Conservation (phyloP, 805 yeast species). For the Nakazawaea holstii region DNA sequence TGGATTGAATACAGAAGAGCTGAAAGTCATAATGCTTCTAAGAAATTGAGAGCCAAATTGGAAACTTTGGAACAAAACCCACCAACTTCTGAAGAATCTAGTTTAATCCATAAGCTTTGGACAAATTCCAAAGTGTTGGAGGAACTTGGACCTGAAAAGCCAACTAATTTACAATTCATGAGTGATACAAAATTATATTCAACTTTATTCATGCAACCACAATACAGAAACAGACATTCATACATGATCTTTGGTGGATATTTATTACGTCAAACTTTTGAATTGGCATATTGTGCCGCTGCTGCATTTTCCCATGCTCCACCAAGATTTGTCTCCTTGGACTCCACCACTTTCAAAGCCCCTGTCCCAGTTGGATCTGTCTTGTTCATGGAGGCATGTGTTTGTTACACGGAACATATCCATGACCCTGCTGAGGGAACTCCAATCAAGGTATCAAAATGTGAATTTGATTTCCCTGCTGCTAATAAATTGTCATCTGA, state of each 20-base stretch:
- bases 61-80: conserved; percentile 57
- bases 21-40: conserved; percentile 82
- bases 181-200: conserved; percentile 65
- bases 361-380: conserved; percentile 97
- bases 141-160: conserved; percentile 31
- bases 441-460: conserved; percentile 18
- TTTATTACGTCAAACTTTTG: conserved; percentile 86
- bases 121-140: conserved; percentile 32
- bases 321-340: conserved; percentile 86
- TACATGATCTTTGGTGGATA: conserved; percentile 96
- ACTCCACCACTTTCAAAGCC: conserved; percentile 84
- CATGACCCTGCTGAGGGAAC: conserved; percentile 29
- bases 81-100: conserved; percentile 74
- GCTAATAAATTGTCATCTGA: conserved; percentile 49
- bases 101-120: conserved; percentile 76
- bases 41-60: conserved; percentile 69
- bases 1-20: conserved; percentile 85
- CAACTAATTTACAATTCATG: conserved; percentile 59
- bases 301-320: conserved; percentile 82
- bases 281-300: conserved; percentile 87
- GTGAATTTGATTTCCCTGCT: conserved; percentile 44
- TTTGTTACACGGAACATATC: conserved; percentile 82
- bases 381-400: conserved; percentile 72
- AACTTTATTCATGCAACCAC: conserved; percentile 92
- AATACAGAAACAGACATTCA: conserved; percentile 90